Base-by-base conservation (phyloP, 116 monocot species). In the Cymodocea nodosa region DNA sequence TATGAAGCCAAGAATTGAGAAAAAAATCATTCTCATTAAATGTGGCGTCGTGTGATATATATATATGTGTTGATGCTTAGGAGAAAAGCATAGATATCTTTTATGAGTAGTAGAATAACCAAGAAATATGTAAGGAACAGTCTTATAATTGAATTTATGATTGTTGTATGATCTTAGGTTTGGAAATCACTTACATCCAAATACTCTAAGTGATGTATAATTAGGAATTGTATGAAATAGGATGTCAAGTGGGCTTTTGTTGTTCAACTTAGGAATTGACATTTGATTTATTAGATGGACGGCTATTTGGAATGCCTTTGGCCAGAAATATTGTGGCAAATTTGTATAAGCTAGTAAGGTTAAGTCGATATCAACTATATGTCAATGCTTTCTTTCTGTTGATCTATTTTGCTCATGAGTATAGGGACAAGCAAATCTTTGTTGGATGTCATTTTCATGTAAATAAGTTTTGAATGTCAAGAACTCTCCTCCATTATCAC, bases 401-500 rank as follows among this genome's bases (percentile, higher is more conserved):
- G 30, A 15, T 0, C 65, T 56, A 58, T 58, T 67, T 23, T 60
- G 66, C 34, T 51, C 35, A 6, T 35, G 60, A 0, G 60, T 52
- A 15, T 68, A 25, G 8, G 68, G 59, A 20, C 56, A 74, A 0
- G 57, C 15, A 11, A 51, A 15, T 20, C 22, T 17, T 4, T 67
- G 67, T 1, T 7, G 9, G 1, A 68, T 52, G 1, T 20, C 51
- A 14, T 35, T 1, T 6, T 1, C 9, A 2, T 25, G 13, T 4
- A 74, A 36, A 37, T 23, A 36, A 10, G 2, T 13, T 8, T 51
- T 17, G 35, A 68, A 22, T 0, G 34, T 23, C 15, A 30, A 16
- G 23, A 49, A 74, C 20, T 74, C 74, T 1, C 67, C 52, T 23
- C 74, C 74, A 15, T 60, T n/a, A 52, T 74, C n/a, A n/a, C n/a